Conservation (phyloP, 2,329 filamentous ascomycete genomes). For the Helminthosporium solani region DNA sequence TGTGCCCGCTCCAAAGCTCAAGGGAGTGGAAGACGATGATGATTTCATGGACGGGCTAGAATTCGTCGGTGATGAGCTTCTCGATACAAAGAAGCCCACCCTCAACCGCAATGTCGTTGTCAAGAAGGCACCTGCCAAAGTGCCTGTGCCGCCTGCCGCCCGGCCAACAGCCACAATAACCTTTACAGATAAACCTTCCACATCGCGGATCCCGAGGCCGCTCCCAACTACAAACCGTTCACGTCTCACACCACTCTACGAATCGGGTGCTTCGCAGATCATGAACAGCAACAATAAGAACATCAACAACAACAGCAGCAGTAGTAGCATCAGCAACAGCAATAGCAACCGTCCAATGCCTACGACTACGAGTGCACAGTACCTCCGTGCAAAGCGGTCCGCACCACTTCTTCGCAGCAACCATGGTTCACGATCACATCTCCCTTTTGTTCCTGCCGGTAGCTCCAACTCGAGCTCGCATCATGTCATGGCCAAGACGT, state of each 20-base stretch:
- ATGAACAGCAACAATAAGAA: too few relatives aligned
- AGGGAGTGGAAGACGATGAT: constrained; percentile 51
- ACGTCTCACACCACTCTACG: constrained; percentile 87
- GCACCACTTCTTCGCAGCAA: constrained; percentile 58
- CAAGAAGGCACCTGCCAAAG: constrained; percentile 60
- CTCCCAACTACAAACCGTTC: constrained; percentile 53
- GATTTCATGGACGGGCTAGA: constrained; percentile 88
- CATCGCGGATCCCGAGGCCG: constrained; percentile 78
- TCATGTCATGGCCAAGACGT: constrained; percentile 70
- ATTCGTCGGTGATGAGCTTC: constrained; percentile 77
- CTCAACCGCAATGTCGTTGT: constrained; percentile 90
- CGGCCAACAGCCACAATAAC: constrained; percentile 79
- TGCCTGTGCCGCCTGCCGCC: constrained; percentile 68
- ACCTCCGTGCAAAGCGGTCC: constrained; percentile 61
- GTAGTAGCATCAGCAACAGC: too few relatives aligned
- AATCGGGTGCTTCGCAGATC: constrained; percentile 69
- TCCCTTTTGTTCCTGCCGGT: constrained; percentile 79
- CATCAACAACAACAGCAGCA: too few relatives aligned
- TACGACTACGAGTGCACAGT: constrained; percentile 55
- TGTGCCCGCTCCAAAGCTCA: constrained; percentile 15
- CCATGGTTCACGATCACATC: constrained; percentile 63
- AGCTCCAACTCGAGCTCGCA: constrained; percentile 73
- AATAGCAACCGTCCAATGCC: constrained; percentile 58
- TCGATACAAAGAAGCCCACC: constrained; percentile 77
- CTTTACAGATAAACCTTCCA: constrained; percentile 73